Evolutionary conservation across 805 yeast genomes (phyloP).

Genomic region (Metschnikowia sp.): DNA sequence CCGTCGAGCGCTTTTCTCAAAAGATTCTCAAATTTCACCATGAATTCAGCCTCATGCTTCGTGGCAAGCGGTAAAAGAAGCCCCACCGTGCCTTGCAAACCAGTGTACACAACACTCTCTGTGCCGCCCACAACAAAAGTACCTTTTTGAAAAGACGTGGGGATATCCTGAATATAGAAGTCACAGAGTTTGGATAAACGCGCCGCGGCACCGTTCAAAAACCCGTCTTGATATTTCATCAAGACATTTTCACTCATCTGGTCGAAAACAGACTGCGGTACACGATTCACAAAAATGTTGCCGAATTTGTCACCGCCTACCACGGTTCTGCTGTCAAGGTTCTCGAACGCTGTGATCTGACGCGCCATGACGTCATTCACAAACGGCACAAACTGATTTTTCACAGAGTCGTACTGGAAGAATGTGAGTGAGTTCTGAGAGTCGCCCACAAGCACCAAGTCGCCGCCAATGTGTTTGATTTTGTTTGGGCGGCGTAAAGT

Average conservation of each 20-base stretch:
- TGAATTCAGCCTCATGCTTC: conserved; percentile 56
- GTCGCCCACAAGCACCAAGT: conserved; percentile 69
- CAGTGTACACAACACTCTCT: conserved; percentile 65
- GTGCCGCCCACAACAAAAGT: conserved; percentile 58
- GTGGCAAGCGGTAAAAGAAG: conserved; percentile 64
- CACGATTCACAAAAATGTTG: conserved; percentile 63
- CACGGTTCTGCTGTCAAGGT: conserved; percentile 73
- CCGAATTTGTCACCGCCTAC: conserved; percentile 89
- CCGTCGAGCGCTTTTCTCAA: conserved; percentile 32
- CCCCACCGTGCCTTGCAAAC: conserved; percentile 82
- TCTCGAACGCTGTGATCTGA: conserved; percentile 55
- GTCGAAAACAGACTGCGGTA: conserved; percentile 48
- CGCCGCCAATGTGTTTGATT: conserved; percentile 49
- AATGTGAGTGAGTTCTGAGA: conserved; percentile 60
- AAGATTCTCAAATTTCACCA: conserved; percentile 50
- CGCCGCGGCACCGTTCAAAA: conserved; percentile 49
- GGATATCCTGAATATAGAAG: conserved; percentile 67
- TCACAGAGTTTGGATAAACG: conserved; percentile 53
- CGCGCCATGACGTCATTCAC: conserved; percentile 69
- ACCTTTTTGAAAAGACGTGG: conserved; percentile 57
- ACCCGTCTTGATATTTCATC: conserved; percentile 26
- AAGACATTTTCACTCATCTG: conserved; percentile 48
- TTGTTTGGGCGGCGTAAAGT: conserved; percentile 48
- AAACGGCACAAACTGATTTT: conserved; percentile 55
- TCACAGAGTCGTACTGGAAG: conserved; percentile 46